Base-by-base conservation (phyloP, 148 eudicot genomes). In the Talinum fruticosum region DNA sequence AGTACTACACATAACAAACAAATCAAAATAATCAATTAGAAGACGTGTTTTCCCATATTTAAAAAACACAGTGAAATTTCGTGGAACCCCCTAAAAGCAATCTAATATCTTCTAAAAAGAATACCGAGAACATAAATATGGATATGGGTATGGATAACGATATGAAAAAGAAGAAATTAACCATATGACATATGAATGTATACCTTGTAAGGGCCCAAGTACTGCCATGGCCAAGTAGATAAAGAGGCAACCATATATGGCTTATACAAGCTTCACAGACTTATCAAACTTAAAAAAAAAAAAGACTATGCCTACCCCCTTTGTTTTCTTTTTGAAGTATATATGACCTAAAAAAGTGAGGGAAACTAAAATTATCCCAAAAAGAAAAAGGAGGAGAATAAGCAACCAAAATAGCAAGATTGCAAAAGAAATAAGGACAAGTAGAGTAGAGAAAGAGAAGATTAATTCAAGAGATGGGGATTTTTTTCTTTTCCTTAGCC, bases 181-280 rank as follows among this genome's bases (percentile, higher is more conserved):
- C 1, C n/a, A 32, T 23, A 36, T 24, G 26, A 1, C 26, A 49
- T n/a, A 36, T 44, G 24, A 51, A 24, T 59, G 19, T 30, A 51
- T 88, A 93, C 98, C 98, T 93, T 93, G 74, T 82, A 36, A 66
- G 86, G 21, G 59, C 98, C 98, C 79, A 93, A 76, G 72, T 83
- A 83, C 74, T 91, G 90, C 98, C 94, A 93, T 76, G 94, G 94
- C 93, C 96, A 93, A 82, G 81, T 61, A 36, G 85, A 86, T 54
- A 90, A 78, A 45, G 87, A 84, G 53, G 93, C 89, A 77, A 41
- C 88, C 96, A 91, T n/a, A n/a, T n/a, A n/a, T 93, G 21, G 69
- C 51, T 74, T n/a, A 8, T 75, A 0, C 47, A 41, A 10, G 5
- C 33, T 33, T 15, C 29, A 28, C 32, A 59, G 10, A n/a, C 24